A percentile compares a stretch with the other conserved stretches of the same genome.
Evolutionary conservation across 2,329 filamentous ascomycete genomes (phyloP).

Genomic region (Domatiomyces globalis): DNA sequence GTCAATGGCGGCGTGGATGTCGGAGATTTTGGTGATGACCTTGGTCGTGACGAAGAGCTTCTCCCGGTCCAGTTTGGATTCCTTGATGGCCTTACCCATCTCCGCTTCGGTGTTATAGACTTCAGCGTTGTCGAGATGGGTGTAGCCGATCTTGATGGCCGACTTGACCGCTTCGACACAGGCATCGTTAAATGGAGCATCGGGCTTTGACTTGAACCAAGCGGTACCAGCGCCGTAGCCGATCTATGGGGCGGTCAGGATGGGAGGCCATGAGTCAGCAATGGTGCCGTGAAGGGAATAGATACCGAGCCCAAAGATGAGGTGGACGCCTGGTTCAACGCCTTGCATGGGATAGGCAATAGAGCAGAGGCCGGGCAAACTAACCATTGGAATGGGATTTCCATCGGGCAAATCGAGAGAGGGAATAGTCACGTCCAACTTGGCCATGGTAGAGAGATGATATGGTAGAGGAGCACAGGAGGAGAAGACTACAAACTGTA

Average conservation of each 20-base stretch:
- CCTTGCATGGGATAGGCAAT: not conserved
- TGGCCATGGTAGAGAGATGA: slow-evolving; percentile 12
- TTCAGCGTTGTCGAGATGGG: slow-evolving; percentile 51
- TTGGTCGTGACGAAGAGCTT: slow-evolving; percentile 44
- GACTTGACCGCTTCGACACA: slow-evolving; percentile 42
- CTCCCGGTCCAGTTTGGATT: slow-evolving; percentile 32
- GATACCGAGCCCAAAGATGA: not conserved
- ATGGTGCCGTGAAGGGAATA: not conserved
- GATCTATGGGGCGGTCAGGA: slow-evolving; percentile 27
- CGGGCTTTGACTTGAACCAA: slow-evolving; percentile 42
- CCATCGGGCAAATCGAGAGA: slow-evolving; percentile 16
- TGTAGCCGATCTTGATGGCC: slow-evolving; percentile 45
- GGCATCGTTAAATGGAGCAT: slow-evolving; percentile 36
- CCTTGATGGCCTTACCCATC: slow-evolving; percentile 35
- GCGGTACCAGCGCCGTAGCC: slow-evolving; percentile 51
- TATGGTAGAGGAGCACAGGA: not conserved
- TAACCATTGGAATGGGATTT: slow-evolving; percentile 14
- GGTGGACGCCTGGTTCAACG: not conserved
- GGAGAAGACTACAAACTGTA: no score
- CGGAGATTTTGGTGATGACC: slow-evolving; percentile 36
- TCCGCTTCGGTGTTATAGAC: slow-evolving; percentile 38
- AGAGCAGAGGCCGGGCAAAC: not conserved
- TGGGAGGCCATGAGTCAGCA: not conserved
- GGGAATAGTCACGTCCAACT: slow-evolving; percentile 16
- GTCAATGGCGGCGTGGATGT: slow-evolving; percentile 43